Evolutionary conservation across 2,329 filamentous ascomycete species (phyloP).

Genomic region (Fusarium decemcellulare): DNA sequence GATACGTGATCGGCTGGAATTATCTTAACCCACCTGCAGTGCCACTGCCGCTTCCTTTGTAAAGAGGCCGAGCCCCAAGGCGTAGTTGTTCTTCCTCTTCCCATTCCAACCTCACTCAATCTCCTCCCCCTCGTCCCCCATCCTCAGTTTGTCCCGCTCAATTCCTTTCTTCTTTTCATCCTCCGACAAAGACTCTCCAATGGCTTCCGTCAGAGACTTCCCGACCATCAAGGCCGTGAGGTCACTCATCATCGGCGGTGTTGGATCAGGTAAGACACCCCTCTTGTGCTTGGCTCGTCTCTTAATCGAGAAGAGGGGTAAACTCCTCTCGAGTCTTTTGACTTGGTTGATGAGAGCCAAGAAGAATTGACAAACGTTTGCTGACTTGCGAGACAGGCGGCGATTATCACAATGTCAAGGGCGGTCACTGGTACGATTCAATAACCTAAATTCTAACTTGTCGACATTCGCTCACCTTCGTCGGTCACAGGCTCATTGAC

Average conservation of each 20-base stretch:
- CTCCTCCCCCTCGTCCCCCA: neutral
- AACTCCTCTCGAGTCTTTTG: neutral
- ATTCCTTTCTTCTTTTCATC: neutral
- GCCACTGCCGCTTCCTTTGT: slow-evolving; percentile 32
- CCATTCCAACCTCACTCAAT: slow-evolving; percentile 5
- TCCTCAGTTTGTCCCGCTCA: neutral
- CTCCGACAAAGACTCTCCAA: slow-evolving; percentile 37
- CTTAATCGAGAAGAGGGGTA: neutral
- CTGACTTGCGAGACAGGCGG: slow-evolving; percentile 65
- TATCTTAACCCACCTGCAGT: slow-evolving; percentile 32
- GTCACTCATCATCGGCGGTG: slow-evolving; percentile 74
- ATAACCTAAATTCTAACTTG: neutral
- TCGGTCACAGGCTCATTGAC: slow-evolving; percentile 82
- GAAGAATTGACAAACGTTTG: slow-evolving; percentile 1
- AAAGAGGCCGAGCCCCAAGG: slow-evolving; percentile 35
- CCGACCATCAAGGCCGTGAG: slow-evolving; percentile 83
- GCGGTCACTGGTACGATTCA: slow-evolving; percentile 71
- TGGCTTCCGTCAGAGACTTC: slow-evolving; percentile 70
- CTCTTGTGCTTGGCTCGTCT: neutral
- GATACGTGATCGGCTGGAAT: slow-evolving; percentile 24
- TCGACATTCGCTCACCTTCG: slow-evolving; percentile 16
- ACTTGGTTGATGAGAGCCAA: neutral
- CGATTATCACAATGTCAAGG: slow-evolving; percentile 93
- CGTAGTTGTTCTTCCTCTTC: slow-evolving; percentile 10
- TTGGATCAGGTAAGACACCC: slow-evolving; percentile 48